These are phyloP conservation scores for Craspedostauros australis DNA, from an alignment of 108 stramenopile genomes.

Conservation along the genomic window DNA sequence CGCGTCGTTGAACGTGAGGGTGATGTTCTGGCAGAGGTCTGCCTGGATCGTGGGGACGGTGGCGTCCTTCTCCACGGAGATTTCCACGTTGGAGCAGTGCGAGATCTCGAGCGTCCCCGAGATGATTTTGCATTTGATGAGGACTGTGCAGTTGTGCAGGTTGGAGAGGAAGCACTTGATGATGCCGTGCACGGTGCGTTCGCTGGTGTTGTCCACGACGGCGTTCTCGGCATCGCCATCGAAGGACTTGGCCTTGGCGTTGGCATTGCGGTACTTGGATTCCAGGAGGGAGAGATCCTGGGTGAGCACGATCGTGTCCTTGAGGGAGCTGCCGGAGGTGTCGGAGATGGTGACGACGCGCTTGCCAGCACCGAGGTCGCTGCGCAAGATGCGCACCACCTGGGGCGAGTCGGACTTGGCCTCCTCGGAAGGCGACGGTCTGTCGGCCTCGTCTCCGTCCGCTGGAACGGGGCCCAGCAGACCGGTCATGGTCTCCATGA, in stretches of 20 bases:
- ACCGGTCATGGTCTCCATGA: constrained; percentile 33
- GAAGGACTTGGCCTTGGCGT: constrained; percentile 52
- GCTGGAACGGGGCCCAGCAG: constrained; percentile 35
- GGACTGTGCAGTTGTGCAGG: constrained; percentile 70
- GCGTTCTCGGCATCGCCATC: constrained; percentile 70
- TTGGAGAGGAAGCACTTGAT: constrained; percentile 72
- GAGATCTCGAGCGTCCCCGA: constrained; percentile 75
- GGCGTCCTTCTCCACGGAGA: constrained; percentile 57
- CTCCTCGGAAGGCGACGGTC: constrained; percentile 27
- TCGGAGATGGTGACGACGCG: constrained; percentile 64
- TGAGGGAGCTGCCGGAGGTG: constrained; percentile 44
- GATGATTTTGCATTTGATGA: constrained; percentile 80
- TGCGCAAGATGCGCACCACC: constrained; percentile 55
- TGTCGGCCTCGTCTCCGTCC: constrained; percentile 11
- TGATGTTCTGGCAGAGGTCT: constrained; percentile 65
- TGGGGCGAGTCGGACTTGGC: constrained; percentile 20
- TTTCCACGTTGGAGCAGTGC: constrained; percentile 60
- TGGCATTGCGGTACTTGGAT: constrained; percentile 51
- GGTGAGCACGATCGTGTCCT: constrained; percentile 64
- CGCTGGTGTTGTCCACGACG: constrained; percentile 3
- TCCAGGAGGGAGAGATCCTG: constrained; percentile 75
- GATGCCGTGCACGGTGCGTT: constrained; percentile 42
- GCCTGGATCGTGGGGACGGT: constrained; percentile 78
- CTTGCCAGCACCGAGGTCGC: constrained; percentile 73
- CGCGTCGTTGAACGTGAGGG: constrained; percentile 66